Evolutionary conservation across 495 filamentous ascomycete species (phyloP).

Genomic region (Trichoderma virens): DNA sequence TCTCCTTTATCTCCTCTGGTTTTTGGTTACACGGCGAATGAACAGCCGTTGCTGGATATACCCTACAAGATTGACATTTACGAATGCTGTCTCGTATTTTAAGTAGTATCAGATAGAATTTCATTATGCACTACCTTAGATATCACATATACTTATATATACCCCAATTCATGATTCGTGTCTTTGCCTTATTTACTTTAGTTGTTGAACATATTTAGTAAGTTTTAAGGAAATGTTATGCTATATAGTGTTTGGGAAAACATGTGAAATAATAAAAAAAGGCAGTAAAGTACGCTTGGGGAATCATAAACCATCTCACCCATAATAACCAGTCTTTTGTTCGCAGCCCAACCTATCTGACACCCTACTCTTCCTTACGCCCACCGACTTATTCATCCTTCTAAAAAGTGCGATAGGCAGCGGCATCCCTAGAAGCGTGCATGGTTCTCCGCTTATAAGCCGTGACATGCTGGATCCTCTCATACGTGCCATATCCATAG

Average conservation of each 20-base stretch:
- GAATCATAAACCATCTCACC: not conserved
- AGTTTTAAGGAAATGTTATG: not conserved
- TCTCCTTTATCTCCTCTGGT: not conserved
- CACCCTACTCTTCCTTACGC: not conserved
- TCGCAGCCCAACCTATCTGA: not conserved
- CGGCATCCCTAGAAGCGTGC: not conserved
- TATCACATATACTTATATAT: not conserved
- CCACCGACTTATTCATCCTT: not conserved
- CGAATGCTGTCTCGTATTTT: not conserved
- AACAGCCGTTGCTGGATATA: not conserved
- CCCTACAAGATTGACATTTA: not conserved
- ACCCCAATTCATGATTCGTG: not conserved
- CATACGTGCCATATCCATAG: constrained; percentile 55
- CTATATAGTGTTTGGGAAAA: not conserved
- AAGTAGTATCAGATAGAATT: not conserved
- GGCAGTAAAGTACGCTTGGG: not conserved
- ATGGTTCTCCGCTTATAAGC: constrained; percentile 39
- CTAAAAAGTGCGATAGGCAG: not conserved
- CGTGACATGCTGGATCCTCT: constrained; percentile 55
- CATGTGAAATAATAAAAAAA: not conserved
- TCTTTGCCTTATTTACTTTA: not conserved
- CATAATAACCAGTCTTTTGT: not conserved
- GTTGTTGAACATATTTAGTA: not conserved
- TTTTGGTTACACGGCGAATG: not conserved
- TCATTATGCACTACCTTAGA: not conserved